Conservation (phyloP, 306 rosid species). For the Castanea sativa region DNA sequence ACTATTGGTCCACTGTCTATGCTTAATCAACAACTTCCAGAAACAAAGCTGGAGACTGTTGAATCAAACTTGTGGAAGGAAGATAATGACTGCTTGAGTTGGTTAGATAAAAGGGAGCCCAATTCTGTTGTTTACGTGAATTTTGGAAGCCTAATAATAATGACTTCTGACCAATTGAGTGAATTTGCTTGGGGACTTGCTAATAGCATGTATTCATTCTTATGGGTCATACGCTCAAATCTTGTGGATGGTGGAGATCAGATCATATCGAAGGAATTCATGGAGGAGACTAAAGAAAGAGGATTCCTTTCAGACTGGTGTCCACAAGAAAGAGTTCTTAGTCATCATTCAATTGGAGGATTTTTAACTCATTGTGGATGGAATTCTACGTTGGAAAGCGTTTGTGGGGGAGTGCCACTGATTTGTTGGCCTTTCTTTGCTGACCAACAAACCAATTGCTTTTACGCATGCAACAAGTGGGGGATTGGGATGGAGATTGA, state of each 20-base stretch:
- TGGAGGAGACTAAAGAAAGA: constrained; percentile 17
- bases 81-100: constrained; percentile 25
- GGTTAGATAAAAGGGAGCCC: constrained; percentile 31
- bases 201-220: constrained; percentile 27
- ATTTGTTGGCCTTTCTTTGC: constrained; percentile 42
- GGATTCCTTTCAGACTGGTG: constrained; percentile 34
- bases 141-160: constrained; percentile 38
- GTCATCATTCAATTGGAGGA: constrained; percentile 27
- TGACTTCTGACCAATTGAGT: constrained; percentile 24
- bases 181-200: constrained; percentile 44
- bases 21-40: constrained; percentile 19
- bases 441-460: constrained; percentile 42
- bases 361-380: constrained; percentile 41
- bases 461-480: constrained; percentile 30
- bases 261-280: constrained; percentile 23
- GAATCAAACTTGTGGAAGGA: constrained; percentile 33
- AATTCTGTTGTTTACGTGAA: constrained; percentile 36
- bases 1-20: constrained; percentile 35
- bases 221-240: constrained; percentile 38
- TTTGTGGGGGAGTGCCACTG: constrained; percentile 36
- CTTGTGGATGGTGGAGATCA: constrained; percentile 25
- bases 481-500: constrained; percentile 41
- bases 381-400: constrained; percentile 39
- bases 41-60: constrained; percentile 8
- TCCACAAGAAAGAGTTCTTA: constrained; percentile 32